phyloP scores from a whole-genome alignment of 306 rosid species.

The Clitoria ternatea region DNA sequence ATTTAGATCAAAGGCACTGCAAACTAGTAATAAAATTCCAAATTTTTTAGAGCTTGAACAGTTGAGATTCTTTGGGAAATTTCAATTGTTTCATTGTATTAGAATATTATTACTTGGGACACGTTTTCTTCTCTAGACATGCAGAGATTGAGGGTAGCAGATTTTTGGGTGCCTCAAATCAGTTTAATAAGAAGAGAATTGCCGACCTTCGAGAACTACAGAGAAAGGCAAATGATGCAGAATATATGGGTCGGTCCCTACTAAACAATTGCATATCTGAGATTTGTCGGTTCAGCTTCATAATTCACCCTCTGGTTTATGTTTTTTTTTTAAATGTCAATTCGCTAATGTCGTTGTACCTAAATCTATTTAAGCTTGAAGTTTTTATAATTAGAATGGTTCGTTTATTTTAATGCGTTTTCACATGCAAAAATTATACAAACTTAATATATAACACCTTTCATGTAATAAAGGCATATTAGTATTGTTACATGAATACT shows the following conservation, averaged over 20 bases:
- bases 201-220: slow-evolving; percentile 36
- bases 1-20: no score
- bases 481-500: no score
- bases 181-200: slow-evolving; percentile 10
- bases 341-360: not conserved
- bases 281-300: slow-evolving; percentile 31
- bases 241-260: slow-evolving; percentile 31
- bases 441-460: not conserved
- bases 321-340: not conserved
- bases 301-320: not conserved
- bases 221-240: slow-evolving; percentile 25
- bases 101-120: not conserved
- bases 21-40: no score
- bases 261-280: not conserved
- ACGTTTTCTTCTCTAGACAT: not conserved
- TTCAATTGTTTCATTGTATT: not conserved
- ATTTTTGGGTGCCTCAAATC: slow-evolving; percentile 15
- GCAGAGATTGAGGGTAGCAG: slow-evolving; percentile 13
- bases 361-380: not conserved
- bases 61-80: slow-evolving; percentile 14
- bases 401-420: not conserved
- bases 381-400: not conserved
- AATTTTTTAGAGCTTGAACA: not conserved
- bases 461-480: no score
- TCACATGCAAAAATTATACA: not conserved